Evolutionary conservation across 768 basidiomycete species (phyloP).

Genomic region (Boletus rubroflammeus): DNA sequence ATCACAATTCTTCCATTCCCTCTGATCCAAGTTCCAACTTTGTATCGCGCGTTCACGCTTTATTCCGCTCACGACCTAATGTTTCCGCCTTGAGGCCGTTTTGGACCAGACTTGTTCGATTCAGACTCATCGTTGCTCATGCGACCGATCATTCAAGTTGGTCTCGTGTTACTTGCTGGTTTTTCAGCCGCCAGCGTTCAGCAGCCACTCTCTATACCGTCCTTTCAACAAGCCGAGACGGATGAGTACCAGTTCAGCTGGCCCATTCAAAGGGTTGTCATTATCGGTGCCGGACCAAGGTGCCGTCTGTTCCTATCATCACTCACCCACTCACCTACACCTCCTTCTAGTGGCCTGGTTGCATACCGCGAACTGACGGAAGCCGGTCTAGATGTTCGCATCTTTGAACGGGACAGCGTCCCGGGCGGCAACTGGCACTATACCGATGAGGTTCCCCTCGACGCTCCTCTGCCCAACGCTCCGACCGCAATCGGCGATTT

Average conservation of each 20-base stretch:
- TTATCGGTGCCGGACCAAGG: background rate
- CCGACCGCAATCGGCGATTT: background rate
- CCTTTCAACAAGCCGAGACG: background rate
- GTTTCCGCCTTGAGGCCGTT: too few relatives aligned
- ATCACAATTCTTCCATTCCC: too few relatives aligned
- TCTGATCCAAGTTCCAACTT: too few relatives aligned
- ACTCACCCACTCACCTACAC: background rate
- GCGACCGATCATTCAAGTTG: background rate
- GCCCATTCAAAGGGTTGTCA: conserved; percentile 15
- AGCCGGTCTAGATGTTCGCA: background rate
- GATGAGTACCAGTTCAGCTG: conserved; percentile 10
- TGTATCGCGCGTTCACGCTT: too few relatives aligned
- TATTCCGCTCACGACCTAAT: too few relatives aligned
- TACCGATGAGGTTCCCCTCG: background rate
- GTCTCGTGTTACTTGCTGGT: background rate
- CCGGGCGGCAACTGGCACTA: background rate
- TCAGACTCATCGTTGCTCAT: background rate
- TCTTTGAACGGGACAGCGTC: background rate
- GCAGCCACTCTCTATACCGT: background rate
- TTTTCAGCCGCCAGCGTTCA: background rate
- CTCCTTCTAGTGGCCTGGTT: background rate
- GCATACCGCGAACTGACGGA: background rate
- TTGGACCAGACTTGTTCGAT: too few relatives aligned
- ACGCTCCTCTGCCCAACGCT: background rate
- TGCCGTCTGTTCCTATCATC: background rate